These are phyloP conservation scores for Saccharomycopsis olivae DNA, from an alignment of 805 yeast genomes.

Conservation along the genomic window DNA sequence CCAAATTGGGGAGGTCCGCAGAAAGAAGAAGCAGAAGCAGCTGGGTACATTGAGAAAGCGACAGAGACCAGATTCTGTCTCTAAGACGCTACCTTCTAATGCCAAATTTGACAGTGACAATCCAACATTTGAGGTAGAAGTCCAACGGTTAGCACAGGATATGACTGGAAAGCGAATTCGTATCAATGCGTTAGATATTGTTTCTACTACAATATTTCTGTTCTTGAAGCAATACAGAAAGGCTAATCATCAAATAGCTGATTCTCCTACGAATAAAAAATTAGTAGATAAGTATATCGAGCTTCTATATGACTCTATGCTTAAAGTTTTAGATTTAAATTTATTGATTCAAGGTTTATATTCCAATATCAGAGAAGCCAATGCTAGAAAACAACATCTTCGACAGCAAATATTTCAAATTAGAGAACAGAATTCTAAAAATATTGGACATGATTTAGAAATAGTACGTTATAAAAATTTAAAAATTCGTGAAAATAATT, in stretches of 20 bases:
- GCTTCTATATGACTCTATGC: conserved; percentile 1
- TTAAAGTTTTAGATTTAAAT: conserved; percentile 13
- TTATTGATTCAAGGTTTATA: conserved; percentile 3
- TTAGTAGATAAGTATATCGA: conserved; percentile 8
- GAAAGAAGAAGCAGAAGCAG: neutral
- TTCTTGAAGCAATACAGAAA: conserved; percentile 3
- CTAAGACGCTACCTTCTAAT: neutral
- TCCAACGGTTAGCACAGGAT: conserved; percentile 2
- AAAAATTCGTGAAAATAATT: neutral
- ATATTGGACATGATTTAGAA: conserved; percentile 2
- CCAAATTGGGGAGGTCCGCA: neutral
- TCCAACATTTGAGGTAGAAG: conserved; percentile 1
- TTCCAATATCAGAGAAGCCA: neutral
- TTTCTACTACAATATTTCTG: conserved; percentile 8
- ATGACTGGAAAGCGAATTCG: neutral
- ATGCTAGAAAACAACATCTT: neutral
- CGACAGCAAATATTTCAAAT: conserved; percentile 3
- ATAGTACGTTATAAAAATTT: conserved; percentile 4
- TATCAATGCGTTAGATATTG: conserved; percentile 12
- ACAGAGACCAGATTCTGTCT: neutral
- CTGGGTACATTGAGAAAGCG: neutral
- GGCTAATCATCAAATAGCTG: neutral
- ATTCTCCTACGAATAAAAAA: neutral
- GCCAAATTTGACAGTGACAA: neutral
- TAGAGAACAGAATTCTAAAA: conserved; percentile 1